A percentile compares a stretch with the other conserved stretches of the same genome.
Evolutionary conservation across 2,329 filamentous ascomycete genomes (phyloP).

Genomic region (Metarhizium album): DNA sequence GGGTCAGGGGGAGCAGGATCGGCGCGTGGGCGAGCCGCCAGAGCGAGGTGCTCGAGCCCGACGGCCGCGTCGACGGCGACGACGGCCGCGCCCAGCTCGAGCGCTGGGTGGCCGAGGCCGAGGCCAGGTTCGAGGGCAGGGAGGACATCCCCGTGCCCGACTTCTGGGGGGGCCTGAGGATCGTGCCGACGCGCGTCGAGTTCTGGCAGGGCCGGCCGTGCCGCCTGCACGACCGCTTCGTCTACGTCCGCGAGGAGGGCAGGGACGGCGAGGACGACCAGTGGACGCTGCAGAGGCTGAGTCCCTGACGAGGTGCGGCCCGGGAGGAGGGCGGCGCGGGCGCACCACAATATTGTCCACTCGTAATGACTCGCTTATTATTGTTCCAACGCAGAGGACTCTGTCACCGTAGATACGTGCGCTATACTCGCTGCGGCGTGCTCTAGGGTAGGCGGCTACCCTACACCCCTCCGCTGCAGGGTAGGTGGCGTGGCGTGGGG

Average conservation of each 20-base stretch:
- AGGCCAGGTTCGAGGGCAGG: constrained; percentile 61
- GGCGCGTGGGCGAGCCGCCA: constrained; percentile 93
- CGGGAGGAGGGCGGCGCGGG: not conserved
- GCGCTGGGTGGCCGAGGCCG: constrained; percentile 63
- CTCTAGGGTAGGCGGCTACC: too few relatives aligned
- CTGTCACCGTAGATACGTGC: too few relatives aligned
- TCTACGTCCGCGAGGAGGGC: constrained; percentile 55
- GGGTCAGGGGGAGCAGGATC: constrained; percentile 69
- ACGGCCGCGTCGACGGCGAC: constrained; percentile 29
- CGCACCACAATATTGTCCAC: too few relatives aligned
- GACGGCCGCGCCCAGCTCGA: constrained; percentile 68
- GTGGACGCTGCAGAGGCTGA: constrained; percentile 65
- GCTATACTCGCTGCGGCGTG: too few relatives aligned
- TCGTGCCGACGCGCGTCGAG: constrained; percentile 79
- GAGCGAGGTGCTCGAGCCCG: constrained; percentile 58
- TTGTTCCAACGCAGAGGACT: too few relatives aligned
- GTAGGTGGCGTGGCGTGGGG: too few relatives aligned
- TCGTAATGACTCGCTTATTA: too few relatives aligned
- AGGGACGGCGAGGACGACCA: constrained; percentile 21
- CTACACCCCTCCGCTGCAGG: too few relatives aligned
- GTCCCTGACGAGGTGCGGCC: constrained; percentile 38
- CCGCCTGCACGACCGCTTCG: constrained; percentile 86
- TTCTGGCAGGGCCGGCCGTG: constrained; percentile 94
- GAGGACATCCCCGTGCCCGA: constrained; percentile 82
- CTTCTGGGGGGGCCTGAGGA: constrained; percentile 87